These are phyloP conservation scores for Amaranthus hypochondriacus DNA, from an alignment of 148 eudicot species.

Conservation along the genomic window DNA sequence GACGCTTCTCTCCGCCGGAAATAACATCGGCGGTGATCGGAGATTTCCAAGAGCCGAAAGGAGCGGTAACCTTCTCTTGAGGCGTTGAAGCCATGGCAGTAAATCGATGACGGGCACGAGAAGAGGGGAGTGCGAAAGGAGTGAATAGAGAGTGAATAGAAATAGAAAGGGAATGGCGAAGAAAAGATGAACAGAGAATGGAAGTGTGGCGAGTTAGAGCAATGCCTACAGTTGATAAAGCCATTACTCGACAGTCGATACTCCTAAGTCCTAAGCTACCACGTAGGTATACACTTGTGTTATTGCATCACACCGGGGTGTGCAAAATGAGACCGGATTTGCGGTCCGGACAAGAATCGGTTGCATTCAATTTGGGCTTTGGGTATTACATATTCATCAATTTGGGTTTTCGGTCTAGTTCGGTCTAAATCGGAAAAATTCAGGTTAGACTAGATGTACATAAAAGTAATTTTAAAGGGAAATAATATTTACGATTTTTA, in stretches of 20 bases:
- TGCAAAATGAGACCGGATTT: too few species aligned
- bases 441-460: too few species aligned
- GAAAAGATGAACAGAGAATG: neutral
- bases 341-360: too few species aligned
- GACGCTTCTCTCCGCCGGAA: constrained; percentile 65
- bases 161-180: neutral
- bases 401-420: too few species aligned
- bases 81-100: constrained; percentile 24
- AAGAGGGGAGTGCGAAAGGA: neutral
- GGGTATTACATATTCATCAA: too few species aligned
- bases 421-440: too few species aligned
- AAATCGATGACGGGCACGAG: neutral
- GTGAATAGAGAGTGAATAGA: neutral
- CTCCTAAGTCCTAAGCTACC: too few species aligned
- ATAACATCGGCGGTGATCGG: constrained; percentile 81
- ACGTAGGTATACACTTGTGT: too few species aligned
- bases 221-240: constrained; percentile 13
- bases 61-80: constrained; percentile 38
- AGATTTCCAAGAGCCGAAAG: constrained; percentile 90
- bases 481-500: too few species aligned
- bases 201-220: constrained; percentile 9
- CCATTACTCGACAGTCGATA: neutral
- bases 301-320: too few species aligned
- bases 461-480: too few species aligned
- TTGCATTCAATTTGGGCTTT: too few species aligned